Percentiles rank a stretch among this genome's conserved stretches.
Evolutionary conservation across 495 filamentous ascomycete genomes (phyloP).

Genomic region (Pyrenula massariospora): DNA sequence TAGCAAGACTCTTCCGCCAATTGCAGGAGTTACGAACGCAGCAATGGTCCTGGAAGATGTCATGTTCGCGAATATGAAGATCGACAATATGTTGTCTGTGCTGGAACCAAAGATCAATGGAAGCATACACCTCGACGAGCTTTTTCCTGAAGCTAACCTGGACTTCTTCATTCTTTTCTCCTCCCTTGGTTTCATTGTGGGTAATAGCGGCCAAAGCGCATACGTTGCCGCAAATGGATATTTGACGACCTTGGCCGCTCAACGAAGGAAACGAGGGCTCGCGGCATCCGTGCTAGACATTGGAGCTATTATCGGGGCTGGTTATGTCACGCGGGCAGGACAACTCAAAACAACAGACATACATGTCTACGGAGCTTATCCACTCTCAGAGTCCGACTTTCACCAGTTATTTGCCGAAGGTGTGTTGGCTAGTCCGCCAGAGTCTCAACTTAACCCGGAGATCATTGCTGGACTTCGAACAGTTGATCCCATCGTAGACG

Average conservation of each 20-base stretch:
- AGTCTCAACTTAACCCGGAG: not conserved
- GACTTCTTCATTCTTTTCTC: conserved; percentile 34
- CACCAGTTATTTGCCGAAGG: conserved; percentile 50
- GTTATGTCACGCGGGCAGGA: conserved; percentile 29
- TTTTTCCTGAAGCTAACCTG: conserved; percentile 24
- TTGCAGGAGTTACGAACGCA: conserved; percentile 41
- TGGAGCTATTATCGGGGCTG: conserved; percentile 43
- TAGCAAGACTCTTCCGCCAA: conserved; percentile 24
- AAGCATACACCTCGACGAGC: conserved; percentile 15
- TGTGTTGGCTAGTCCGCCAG: conserved; percentile 26
- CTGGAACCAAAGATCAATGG: conserved; percentile 40
- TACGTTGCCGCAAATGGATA: conserved; percentile 49
- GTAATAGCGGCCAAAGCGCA: conserved; percentile 34
- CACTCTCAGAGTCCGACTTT: conserved; percentile 47
- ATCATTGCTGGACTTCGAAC: conserved; percentile 2
- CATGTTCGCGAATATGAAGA: conserved; percentile 42
- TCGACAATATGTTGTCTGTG: conserved; percentile 32
- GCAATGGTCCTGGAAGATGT: conserved; percentile 36
- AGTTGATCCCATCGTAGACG: conserved; percentile 9
- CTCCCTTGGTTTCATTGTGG: conserved; percentile 17
- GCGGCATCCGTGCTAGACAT: conserved; percentile 41
- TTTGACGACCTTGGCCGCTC: conserved; percentile 25
- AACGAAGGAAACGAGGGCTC: conserved; percentile 22
- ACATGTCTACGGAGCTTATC: conserved; percentile 16
- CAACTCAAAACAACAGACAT: conserved; percentile 14